Evolutionary conservation across 140 eudicot species (phyloP), one percentile per base, ranked within the genome.

Genomic region (Erigeron philadelphicus): DNA sequence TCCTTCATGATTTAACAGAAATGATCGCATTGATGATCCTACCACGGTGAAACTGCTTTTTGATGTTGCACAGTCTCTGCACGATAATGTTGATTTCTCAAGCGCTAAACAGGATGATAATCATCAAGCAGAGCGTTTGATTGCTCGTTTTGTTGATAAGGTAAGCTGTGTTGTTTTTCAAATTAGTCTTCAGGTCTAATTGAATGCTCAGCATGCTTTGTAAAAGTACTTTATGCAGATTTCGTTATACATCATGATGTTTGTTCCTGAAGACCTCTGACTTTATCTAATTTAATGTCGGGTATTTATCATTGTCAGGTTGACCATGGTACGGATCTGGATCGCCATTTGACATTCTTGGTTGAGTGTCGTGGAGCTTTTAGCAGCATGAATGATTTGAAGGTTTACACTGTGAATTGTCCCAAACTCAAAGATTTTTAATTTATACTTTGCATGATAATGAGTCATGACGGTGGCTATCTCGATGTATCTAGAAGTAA

Each of bases 341-440:
- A 87, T 57, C 81, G 80, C 46, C 87, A 85, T 68, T 81, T 90
- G 67, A 69, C 89, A 62, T 90, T 90, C 76, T 67, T 90, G 64
- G 70, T 81, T 72, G 87, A 83, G 49, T 90, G 97, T 71, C 95
- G 95, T 74, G 95, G 92, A 75, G 89, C 95, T 71, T 84, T 90
- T 74, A 80, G 81, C 48, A 69, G 77, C 81, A 77, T 83, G 64
- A 85, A 80, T 58, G 88, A 81, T 72, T 77, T 90, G 76, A 86
- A 87, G 96, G 96, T 89, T 42, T 65, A 7, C 58, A 21, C 17
- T 52, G 44, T 64, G 50, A 58, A 56, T 62, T 15, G 66, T 38
- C 17, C 50, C 47, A 43, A 58, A 64, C 9, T 4, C 52, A 9
- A n/a, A 15, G n/a, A n/a, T n/a, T n/a, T 41, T 38, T 9, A 49